Percentiles rank a stretch among this genome's conserved stretches.
phyloP scores from a whole-genome alignment of 2,329 filamentous ascomycete genomes.

The Trichoderma asperellum region DNA sequence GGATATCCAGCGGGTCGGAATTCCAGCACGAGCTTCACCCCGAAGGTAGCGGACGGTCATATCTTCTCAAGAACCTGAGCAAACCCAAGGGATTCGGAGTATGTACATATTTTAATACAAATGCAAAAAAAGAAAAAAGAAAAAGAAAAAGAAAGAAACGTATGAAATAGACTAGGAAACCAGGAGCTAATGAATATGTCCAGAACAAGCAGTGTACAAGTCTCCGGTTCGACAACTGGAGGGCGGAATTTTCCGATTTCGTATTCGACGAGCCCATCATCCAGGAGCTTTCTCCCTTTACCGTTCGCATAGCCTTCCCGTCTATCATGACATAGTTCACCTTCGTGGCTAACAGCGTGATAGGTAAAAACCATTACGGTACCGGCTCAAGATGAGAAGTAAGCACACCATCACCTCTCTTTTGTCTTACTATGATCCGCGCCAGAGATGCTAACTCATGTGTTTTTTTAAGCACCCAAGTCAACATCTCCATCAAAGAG shows the following conservation, averaged over 20 bases:
- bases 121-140: neutral
- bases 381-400: conserved; percentile 22
- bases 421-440: neutral
- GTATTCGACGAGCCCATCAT: conserved; percentile 26
- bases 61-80: conserved; percentile 27
- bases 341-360: neutral
- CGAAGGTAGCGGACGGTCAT: conserved; percentile 20
- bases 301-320: neutral
- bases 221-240: conserved; percentile 27
- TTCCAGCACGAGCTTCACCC: conserved; percentile 25
- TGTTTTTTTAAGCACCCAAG: conserved; percentile 3
- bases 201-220: conserved; percentile 27
- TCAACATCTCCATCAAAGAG: conserved; percentile 26
- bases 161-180: neutral
- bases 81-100: conserved; percentile 25
- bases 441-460: neutral
- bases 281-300: conserved; percentile 25
- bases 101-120: conserved; percentile 18
- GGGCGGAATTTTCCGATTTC: conserved; percentile 21
- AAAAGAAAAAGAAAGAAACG: neutral
- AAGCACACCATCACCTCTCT: neutral
- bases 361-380: conserved; percentile 23
- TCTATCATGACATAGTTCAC: too few species aligned
- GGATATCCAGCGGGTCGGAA: conserved; percentile 24
- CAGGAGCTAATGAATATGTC: neutral